phyloP scores from a whole-genome alignment of 495 filamentous ascomycete genomes.

The Hamigera avellanea region DNA sequence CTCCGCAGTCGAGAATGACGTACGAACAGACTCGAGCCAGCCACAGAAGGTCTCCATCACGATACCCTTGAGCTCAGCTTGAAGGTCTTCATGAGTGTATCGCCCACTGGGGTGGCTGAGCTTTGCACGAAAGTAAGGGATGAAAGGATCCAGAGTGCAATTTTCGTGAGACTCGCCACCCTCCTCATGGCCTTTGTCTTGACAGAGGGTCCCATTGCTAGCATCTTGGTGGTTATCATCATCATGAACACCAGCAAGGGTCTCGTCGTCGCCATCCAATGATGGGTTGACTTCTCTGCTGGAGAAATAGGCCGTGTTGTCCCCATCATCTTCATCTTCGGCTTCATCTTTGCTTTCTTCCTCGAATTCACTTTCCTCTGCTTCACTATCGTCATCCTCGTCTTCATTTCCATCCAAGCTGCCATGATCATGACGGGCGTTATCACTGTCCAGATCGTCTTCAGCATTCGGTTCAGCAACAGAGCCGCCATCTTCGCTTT shows the following conservation, averaged over 20 bases:
- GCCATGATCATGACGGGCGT: too few species aligned
- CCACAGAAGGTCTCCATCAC: constrained; percentile 17
- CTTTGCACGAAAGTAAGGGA: constrained; percentile 16
- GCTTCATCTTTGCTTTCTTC: background rate
- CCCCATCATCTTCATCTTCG: background rate
- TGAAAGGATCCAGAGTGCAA: constrained; percentile 4
- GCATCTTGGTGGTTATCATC: background rate
- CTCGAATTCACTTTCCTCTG: too few species aligned
- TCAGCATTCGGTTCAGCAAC: too few species aligned
- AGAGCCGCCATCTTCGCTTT: too few species aligned
- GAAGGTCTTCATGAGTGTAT: constrained; percentile 17
- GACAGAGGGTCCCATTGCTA: background rate
- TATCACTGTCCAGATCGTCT: too few species aligned
- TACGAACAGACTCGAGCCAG: constrained; percentile 14
- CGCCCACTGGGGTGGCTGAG: constrained; percentile 8
- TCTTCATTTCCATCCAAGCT: too few species aligned
- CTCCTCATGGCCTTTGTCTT: too few species aligned
- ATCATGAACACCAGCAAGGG: background rate
- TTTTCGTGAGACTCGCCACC: too few species aligned
- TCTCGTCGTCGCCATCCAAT: background rate
- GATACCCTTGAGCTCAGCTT: constrained; percentile 16
- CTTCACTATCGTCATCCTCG: too few species aligned
- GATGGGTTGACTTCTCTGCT: background rate
- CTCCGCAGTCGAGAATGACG: constrained; percentile 4
- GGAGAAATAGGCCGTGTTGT: background rate